A percentile compares a stretch with the other conserved stretches of the same genome.
Conservation (phyloP, 2,329 filamentous ascomycete genomes). For the Lizonia empirigonia region DNA sequence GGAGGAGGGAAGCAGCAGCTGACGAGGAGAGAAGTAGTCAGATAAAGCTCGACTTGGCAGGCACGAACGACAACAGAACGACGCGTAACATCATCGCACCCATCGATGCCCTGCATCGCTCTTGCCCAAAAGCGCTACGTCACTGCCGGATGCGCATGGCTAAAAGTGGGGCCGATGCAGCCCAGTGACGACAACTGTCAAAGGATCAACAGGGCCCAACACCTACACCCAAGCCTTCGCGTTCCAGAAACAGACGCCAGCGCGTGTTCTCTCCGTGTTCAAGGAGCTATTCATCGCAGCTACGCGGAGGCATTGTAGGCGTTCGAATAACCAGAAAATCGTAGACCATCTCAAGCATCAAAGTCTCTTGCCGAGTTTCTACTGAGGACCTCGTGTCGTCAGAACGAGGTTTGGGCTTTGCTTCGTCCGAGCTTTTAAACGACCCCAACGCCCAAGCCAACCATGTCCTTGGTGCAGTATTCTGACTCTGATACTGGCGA, state of each 20-base stretch:
- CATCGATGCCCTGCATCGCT: slow-evolving; percentile 26
- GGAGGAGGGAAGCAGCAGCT: slow-evolving; percentile 17
- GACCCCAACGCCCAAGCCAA: slow-evolving; percentile 20
- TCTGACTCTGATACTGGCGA: slow-evolving; percentile 63
- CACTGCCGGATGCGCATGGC: slow-evolving; percentile 33
- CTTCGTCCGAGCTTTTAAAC: too few relatives aligned
- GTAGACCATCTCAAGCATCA: too few relatives aligned
- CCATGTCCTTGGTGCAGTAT: slow-evolving; percentile 43
- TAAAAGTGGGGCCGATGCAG: slow-evolving; percentile 21
- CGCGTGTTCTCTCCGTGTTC: too few relatives aligned
- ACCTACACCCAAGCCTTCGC: too few relatives aligned
- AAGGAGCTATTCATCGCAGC: too few relatives aligned
- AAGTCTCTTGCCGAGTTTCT: too few relatives aligned
- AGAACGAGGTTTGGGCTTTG: too few relatives aligned
- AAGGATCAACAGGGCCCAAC: slow-evolving; percentile 19
- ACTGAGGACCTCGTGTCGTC: too few relatives aligned
- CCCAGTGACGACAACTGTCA: slow-evolving; percentile 28
- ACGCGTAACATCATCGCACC: slow-evolving; percentile 39
- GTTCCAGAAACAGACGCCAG: too few relatives aligned
- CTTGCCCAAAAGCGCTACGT: slow-evolving; percentile 31
- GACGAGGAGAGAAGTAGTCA: slow-evolving; percentile 21
- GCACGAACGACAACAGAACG: slow-evolving; percentile 30
- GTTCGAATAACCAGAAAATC: too few relatives aligned
- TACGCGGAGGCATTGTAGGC: too few relatives aligned
- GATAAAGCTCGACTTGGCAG: slow-evolving; percentile 42